Percentiles rank a stretch among this genome's conserved stretches.
Evolutionary conservation across 2,329 filamentous ascomycete genomes (phyloP).

Genomic region (Ceratocystis variospora): DNA sequence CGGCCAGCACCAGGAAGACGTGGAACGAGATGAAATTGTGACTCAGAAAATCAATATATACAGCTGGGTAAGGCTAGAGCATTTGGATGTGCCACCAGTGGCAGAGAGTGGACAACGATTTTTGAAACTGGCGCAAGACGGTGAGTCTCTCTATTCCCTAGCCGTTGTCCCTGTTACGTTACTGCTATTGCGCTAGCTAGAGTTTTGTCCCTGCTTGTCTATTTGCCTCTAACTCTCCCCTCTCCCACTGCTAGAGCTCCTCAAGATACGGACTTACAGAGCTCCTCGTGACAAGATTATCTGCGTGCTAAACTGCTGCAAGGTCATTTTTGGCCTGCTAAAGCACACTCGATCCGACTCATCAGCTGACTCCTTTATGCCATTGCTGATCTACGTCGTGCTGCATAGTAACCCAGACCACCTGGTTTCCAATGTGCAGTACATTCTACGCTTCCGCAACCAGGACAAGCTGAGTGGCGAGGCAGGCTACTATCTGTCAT

Average conservation of each 20-base stretch:
- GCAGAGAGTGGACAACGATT: constrained; percentile 81
- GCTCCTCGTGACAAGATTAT: constrained; percentile 98
- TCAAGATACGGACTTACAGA: constrained; percentile 93
- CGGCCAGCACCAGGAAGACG: constrained; percentile 95
- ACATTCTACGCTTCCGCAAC: constrained; percentile 91
- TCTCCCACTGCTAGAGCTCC: constrained; percentile 47
- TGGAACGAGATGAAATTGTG: constrained; percentile 90
- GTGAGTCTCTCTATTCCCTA: constrained; percentile 29
- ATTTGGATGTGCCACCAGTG: constrained; percentile 79
- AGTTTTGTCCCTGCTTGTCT: not conserved
- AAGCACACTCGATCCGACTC: constrained; percentile 88
- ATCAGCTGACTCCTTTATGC: constrained; percentile 91
- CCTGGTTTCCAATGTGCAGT: constrained; percentile 93
- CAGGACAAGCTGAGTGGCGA: constrained; percentile 97
- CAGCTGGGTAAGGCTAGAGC: constrained; percentile 82
- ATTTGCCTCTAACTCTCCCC: constrained; percentile 18
- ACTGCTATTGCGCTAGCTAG: not conserved
- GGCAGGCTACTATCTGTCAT: constrained; percentile 94
- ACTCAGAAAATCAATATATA: constrained; percentile 96
- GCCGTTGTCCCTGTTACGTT: not conserved
- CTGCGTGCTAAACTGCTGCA: constrained; percentile 95
- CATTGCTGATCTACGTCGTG: constrained; percentile 88
- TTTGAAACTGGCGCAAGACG: constrained; percentile 75
- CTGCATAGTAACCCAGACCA: constrained; percentile 90
- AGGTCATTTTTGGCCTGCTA: constrained; percentile 92